Evolutionary conservation across 352 stramenopile species (phyloP).

Genomic region (Globisporangium mamillatum): DNA sequence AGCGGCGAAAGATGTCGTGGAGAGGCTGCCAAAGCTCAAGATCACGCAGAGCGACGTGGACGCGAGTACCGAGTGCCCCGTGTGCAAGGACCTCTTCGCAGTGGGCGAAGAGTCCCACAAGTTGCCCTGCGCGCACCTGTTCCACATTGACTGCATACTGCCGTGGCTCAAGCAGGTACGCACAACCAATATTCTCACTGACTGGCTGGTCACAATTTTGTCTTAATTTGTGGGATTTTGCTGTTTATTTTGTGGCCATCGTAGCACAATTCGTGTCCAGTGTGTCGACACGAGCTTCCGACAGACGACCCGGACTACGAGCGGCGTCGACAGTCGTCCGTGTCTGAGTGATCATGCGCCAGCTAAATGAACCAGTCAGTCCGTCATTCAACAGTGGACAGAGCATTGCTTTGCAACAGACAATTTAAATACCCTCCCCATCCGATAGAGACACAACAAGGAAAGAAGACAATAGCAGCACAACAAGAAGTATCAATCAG

Average conservation of each 20-base stretch:
- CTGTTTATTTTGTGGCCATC: neutral
- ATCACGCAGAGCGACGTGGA: conserved; percentile 77
- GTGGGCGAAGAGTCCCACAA: conserved; percentile 72
- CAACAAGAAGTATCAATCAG: conserved; percentile 3
- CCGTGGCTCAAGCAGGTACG: conserved; percentile 77
- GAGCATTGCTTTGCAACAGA: neutral
- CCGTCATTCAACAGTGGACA: neutral
- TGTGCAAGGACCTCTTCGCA: conserved; percentile 87
- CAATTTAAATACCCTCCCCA: neutral
- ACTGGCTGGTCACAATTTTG: neutral
- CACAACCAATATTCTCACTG: neutral
- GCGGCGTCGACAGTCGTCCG: conserved; percentile 32
- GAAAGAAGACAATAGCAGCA: conserved; percentile 1
- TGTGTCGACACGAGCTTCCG: conserved; percentile 81
- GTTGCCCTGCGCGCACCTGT: conserved; percentile 72
- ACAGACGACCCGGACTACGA: conserved; percentile 86
- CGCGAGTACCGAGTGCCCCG: conserved; percentile 70
- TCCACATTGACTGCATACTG: conserved; percentile 85
- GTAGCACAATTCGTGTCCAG: conserved; percentile 86
- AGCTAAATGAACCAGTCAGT: neutral
- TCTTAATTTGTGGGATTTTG: neutral
- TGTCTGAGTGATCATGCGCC: conserved; percentile 13
- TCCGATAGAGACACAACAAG: conserved; percentile 6
- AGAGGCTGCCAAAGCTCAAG: conserved; percentile 70
- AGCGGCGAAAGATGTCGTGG: conserved; percentile 70